Percentiles rank a stretch among this genome's conserved stretches.
These are phyloP conservation scores for Scheffersomyces coipomensis DNA, from an alignment of 805 yeast genomes.

Conservation along the genomic window DNA sequence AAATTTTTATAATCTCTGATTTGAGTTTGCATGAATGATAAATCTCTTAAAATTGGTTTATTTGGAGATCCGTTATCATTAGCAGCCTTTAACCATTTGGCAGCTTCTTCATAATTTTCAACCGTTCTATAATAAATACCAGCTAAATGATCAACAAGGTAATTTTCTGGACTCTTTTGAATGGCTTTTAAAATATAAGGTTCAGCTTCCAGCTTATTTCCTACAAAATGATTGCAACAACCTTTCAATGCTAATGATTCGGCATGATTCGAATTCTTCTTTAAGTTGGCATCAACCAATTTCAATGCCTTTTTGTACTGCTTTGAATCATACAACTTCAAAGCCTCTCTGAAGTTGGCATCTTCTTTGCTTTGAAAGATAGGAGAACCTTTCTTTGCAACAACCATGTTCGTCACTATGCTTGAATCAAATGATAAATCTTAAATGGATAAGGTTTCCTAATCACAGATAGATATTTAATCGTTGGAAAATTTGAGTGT, in stretches of 20 bases:
- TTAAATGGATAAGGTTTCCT: no score
- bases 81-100: slow-evolving; percentile 73
- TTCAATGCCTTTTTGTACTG: slow-evolving; percentile 86
- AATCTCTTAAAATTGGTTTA: slow-evolving; percentile 75
- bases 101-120: slow-evolving; percentile 72
- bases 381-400: slow-evolving; percentile 19
- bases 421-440: no score
- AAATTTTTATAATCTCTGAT: slow-evolving; percentile 68
- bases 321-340: slow-evolving; percentile 77
- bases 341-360: slow-evolving; percentile 72
- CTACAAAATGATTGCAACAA: slow-evolving; percentile 52
- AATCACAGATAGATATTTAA: no score
- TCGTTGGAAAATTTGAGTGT: no score
- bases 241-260: slow-evolving; percentile 88
- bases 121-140: slow-evolving; percentile 79
- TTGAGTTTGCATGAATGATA: slow-evolving; percentile 78
- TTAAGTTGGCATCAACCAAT: slow-evolving; percentile 68
- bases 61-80: slow-evolving; percentile 76
- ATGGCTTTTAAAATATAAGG: slow-evolving; percentile 60
- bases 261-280: slow-evolving; percentile 72
- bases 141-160: slow-evolving; percentile 78
- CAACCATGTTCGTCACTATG: slow-evolving; percentile 14
- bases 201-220: slow-evolving; percentile 64
- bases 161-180: slow-evolving; percentile 56
- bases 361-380: slow-evolving; percentile 61